Percentiles rank a stretch among this genome's conserved stretches.
phyloP scores from a whole-genome alignment of 176 grass and related monocot genomes.

The Puccinellia tenuiflora region DNA sequence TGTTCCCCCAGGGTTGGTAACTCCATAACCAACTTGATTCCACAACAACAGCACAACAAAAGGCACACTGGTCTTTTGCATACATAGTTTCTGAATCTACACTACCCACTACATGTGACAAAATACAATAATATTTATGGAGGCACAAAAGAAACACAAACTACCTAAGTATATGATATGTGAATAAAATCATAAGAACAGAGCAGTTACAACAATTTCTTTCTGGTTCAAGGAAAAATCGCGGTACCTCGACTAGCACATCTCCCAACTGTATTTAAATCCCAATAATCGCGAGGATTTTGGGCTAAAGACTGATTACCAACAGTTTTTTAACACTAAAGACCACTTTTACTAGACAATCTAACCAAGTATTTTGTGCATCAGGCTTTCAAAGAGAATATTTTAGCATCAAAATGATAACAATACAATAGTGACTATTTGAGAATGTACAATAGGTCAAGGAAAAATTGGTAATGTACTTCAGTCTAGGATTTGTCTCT shows the following conservation, averaged over 20 bases:
- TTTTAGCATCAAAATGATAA: not conserved
- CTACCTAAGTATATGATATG: not conserved
- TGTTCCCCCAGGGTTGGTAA: not conserved
- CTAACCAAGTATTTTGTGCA: not conserved
- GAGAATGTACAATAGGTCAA: not conserved
- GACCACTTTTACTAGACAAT: not conserved
- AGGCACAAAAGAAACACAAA: not conserved
- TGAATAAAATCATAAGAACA: not conserved
- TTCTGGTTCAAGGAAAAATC: not conserved
- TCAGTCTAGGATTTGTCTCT: not conserved
- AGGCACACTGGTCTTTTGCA: not conserved
- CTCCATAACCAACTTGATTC: not conserved
- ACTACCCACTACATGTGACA: not conserved
- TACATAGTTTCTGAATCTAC: not conserved
- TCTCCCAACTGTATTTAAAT: not conserved
- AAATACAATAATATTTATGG: too few species aligned
- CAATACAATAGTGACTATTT: not conserved
- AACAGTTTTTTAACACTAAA: not conserved
- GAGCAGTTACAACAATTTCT: not conserved
- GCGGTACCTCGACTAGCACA: not conserved
- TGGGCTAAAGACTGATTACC: not conserved
- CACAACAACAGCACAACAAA: not conserved
- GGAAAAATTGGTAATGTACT: not conserved
- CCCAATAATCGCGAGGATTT: not conserved
- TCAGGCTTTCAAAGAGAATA: not conserved